Percentiles rank a stretch among this genome's conserved stretches.
Conservation (phyloP, 1,284 basidiomycete genomes). For the Earliella scabrosa region DNA sequence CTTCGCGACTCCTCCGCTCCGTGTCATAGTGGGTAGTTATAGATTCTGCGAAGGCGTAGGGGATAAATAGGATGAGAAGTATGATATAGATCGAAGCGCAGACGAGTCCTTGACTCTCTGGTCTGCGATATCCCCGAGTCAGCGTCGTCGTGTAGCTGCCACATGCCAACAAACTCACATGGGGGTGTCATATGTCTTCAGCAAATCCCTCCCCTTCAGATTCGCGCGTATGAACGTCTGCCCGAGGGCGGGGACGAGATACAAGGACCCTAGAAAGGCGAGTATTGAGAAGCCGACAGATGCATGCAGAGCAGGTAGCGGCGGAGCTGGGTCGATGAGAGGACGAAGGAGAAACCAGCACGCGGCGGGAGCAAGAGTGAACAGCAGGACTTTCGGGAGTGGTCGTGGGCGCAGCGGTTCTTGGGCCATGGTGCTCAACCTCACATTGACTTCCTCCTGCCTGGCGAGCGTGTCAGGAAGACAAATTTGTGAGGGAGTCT, state of each 20-base stretch:
- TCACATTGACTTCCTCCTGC: no score
- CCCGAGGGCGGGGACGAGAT: constrained; percentile 77
- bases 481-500: no score
- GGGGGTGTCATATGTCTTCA: constrained; percentile 74
- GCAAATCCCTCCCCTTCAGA: constrained; percentile 79
- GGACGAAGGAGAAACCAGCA: constrained; percentile 73
- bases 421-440: constrained; percentile 17
- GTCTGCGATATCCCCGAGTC: constrained; percentile 52
- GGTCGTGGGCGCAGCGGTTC: constrained; percentile 48
- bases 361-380: constrained; percentile 65
- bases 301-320: constrained; percentile 70
- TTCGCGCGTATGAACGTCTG: constrained; percentile 77
- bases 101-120: constrained; percentile 92
- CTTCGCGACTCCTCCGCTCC: constrained; percentile 51
- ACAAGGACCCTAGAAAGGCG: constrained; percentile 74
- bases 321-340: constrained; percentile 66
- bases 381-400: constrained; percentile 55
- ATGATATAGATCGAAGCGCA: constrained; percentile 91
- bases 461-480: no score
- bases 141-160: not conserved
- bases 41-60: constrained; percentile 84
- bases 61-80: constrained; percentile 85
- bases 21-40: constrained; percentile 52
- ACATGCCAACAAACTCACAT: constrained; percentile 59
- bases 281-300: constrained; percentile 83